A percentile compares a stretch with the other conserved stretches of the same genome.
phyloP scores from a whole-genome alignment of 176 grass and related monocot species.

The Luzula sylvatica region DNA sequence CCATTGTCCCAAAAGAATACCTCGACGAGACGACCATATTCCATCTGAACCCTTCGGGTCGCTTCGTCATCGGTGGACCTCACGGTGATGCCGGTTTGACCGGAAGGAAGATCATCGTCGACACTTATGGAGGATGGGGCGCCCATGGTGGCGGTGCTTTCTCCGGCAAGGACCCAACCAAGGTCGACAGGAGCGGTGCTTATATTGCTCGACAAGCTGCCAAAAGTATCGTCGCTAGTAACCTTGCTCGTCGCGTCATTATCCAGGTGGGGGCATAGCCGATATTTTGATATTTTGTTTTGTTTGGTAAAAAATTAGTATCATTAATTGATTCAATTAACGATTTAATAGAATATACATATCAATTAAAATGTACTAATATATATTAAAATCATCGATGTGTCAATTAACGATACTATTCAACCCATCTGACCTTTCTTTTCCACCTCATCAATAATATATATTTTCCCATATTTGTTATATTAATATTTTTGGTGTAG shows the following conservation, averaged over 20 bases:
- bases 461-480: too few relatives aligned
- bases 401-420: too few relatives aligned
- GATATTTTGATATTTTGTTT: too few relatives aligned
- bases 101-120: constrained; percentile 10
- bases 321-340: too few relatives aligned
- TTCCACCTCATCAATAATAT: too few relatives aligned
- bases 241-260: constrained; percentile 5
- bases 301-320: too few relatives aligned
- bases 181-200: constrained; percentile 11
- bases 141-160: constrained; percentile 8
- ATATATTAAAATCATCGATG: too few relatives aligned
- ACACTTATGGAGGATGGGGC: constrained; percentile 15
- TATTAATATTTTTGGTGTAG: background rate
- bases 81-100: constrained; percentile 15
- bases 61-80: constrained; percentile 3
- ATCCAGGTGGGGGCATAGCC: background rate
- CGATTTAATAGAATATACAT: too few relatives aligned
- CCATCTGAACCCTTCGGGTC: constrained; percentile 14
- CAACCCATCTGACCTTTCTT: too few relatives aligned
- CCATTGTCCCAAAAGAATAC: background rate
- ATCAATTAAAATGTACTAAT: too few relatives aligned
- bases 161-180: constrained; percentile 16
- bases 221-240: constrained; percentile 5
- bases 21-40: constrained; percentile 15
- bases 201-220: constrained; percentile 13